Base-by-base conservation (phyloP, 345 rosid genomes). In the Psidium friedrichsthalianum region DNA sequence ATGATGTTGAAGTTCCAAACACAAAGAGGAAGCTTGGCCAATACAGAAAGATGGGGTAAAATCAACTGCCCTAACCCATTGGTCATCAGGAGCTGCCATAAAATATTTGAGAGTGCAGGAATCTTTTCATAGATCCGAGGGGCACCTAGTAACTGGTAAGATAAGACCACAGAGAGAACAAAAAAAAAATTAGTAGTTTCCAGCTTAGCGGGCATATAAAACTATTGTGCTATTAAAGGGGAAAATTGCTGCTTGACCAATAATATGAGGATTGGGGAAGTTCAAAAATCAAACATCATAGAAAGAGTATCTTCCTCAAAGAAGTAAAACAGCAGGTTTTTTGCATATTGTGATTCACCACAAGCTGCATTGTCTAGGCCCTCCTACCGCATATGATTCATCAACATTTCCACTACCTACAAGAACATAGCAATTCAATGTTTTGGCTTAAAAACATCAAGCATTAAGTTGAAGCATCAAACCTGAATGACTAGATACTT, bases 1-100 rank as follows among this genome's bases (percentile, higher is more conserved):
- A 3, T 18, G 5, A 53, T 5, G 6, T 0, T 92, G 93, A 83
- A 94, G 90, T 91, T 90, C 93, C 85, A 93, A 82, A 82, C 95
- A 92, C 27, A 94, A 56, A 0, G 92, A 91, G 32, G 92, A 58
- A 3, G 96, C 90, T 49, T 94, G 96, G 27, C 91, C 93, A 10
- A 93, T 93, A 82, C 90, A 84, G 47, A 69, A 78, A 3, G 84
- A 86, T 2, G 93, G 91, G 11, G 91, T 90, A 83, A 94, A 94
- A 86, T 94, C 95, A 8, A 89, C 85, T 21, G 88, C 87, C 74
- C 95, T 57, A 36, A 88, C 52, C 95, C 96, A 94, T 13, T 88
- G 91, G 36, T 89, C 90, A 29, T 91, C 92, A 27, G 87, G 8
- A 15, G 88, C 88, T 24, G 88, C 93, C 32, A 40, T 86, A 13